phyloP scores from a whole-genome alignment of 257 asterid species.

The Gentiana macrophylla region DNA sequence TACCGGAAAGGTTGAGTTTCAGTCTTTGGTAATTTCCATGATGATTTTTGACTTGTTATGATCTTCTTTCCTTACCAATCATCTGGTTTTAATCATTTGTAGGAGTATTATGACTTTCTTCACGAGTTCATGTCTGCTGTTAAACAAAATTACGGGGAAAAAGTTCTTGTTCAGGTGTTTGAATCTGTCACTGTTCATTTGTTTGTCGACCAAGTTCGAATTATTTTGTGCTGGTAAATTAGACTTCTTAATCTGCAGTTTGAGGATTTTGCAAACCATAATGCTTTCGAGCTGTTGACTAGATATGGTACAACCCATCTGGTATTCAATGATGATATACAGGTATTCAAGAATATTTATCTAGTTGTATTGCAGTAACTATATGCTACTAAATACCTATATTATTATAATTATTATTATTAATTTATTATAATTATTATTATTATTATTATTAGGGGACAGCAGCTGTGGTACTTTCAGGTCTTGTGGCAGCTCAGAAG shows the following conservation, averaged over 20 bases:
- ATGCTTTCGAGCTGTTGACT: slow-evolving; percentile 88
- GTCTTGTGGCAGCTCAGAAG: slow-evolving; percentile 82
- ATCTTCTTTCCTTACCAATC: neutral
- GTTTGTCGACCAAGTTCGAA: slow-evolving; percentile 7
- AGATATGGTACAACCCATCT: slow-evolving; percentile 86
- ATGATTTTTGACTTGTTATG: neutral
- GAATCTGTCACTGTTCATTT: neutral
- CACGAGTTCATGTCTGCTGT: slow-evolving; percentile 93
- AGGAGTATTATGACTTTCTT: slow-evolving; percentile 80
- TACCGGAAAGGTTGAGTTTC: slow-evolving; percentile 58
- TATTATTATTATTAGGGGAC: slow-evolving; percentile 55
- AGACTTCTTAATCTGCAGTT: slow-evolving; percentile 29
- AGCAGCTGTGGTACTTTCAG: slow-evolving; percentile 85
- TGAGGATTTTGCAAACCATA: slow-evolving; percentile 96
- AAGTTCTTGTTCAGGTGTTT: slow-evolving; percentile 83
- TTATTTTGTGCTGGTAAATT: neutral
- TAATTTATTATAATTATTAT: neutral
- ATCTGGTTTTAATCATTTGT: slow-evolving; percentile 3
- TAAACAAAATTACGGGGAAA: slow-evolving; percentile 89
- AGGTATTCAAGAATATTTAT: slow-evolving; percentile 34
- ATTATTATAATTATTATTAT: too few species aligned
- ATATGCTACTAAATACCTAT: neutral
- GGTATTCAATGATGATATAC: slow-evolving; percentile 90
- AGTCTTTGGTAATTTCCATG: neutral
- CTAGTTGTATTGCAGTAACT: slow-evolving; percentile 1